Evolutionary conservation across 225 moss, liverwort and hornwort species (phyloP).

Genomic region (Asterella californica): DNA sequence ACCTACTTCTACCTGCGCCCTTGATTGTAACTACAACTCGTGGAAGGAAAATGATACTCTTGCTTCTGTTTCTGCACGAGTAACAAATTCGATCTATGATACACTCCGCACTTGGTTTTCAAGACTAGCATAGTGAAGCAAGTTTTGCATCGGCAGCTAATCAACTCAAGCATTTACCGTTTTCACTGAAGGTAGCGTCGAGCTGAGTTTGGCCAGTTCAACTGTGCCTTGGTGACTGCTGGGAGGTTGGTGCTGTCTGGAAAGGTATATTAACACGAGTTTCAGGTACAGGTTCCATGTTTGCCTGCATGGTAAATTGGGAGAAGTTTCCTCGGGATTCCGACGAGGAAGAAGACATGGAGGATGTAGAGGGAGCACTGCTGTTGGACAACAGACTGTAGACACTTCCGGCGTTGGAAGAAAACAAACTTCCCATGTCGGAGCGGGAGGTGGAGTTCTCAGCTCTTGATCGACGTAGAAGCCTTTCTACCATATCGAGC

Average conservation of each 20-base stretch:
- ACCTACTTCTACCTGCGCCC: no score
- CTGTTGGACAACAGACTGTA: not conserved
- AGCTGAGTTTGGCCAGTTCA: no score
- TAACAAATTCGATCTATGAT: no score
- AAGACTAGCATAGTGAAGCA: no score
- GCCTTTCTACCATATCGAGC: slow-evolving; percentile 22
- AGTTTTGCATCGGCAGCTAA: no score
- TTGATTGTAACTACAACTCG: no score
- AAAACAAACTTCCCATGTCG: not conserved
- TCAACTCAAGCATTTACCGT: no score
- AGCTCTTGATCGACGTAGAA: slow-evolving; percentile 9
- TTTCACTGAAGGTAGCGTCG: no score
- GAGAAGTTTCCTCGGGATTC: not conserved
- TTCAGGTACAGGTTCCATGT: not conserved
- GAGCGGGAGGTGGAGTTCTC: not conserved
- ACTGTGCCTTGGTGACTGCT: not conserved
- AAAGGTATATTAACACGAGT: not conserved
- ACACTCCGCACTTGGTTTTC: no score
- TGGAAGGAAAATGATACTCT: no score
- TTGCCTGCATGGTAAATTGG: not conserved
- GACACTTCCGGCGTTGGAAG: not conserved
- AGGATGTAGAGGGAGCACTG: not conserved
- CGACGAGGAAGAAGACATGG: not conserved
- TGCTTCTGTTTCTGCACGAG: no score
- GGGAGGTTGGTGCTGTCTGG: not conserved